phyloP scores from a whole-genome alignment of 345 rosid species.

The Eucalyptus pauciflora region DNA sequence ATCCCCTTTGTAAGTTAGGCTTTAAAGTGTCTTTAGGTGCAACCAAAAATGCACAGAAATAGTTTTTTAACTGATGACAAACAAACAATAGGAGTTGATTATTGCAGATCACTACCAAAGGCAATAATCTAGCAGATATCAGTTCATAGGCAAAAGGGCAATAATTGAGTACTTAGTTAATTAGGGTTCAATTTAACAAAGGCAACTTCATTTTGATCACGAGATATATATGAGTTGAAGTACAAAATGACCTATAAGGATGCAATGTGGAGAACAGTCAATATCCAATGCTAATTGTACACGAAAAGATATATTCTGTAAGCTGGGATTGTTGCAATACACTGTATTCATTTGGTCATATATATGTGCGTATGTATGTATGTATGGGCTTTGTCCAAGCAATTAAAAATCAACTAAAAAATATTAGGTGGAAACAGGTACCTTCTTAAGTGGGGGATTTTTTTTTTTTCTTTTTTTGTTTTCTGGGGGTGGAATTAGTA shows the following conservation, averaged over 20 bases:
- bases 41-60: not conserved
- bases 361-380: not conserved
- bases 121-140: not conserved
- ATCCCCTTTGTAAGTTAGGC: not conserved
- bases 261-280: not conserved
- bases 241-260: not conserved
- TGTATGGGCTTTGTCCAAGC: not conserved
- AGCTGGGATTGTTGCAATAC: not conserved
- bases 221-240: not conserved
- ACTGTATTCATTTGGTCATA: not conserved
- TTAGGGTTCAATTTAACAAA: not conserved
- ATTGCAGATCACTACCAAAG: not conserved
- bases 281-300: not conserved
- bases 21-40: not conserved
- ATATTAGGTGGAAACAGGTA: not conserved
- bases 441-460: not conserved
- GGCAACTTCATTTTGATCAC: not conserved
- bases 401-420: not conserved
- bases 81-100: not conserved
- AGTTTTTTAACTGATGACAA: not conserved
- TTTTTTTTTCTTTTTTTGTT: accelerated
- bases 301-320: not conserved
- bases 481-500: too few relatives aligned
- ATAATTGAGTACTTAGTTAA: not conserved
- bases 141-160: not conserved